phyloP scores from a whole-genome alignment of 345 rosid genomes.

The Melaleuca quinquenervia region DNA sequence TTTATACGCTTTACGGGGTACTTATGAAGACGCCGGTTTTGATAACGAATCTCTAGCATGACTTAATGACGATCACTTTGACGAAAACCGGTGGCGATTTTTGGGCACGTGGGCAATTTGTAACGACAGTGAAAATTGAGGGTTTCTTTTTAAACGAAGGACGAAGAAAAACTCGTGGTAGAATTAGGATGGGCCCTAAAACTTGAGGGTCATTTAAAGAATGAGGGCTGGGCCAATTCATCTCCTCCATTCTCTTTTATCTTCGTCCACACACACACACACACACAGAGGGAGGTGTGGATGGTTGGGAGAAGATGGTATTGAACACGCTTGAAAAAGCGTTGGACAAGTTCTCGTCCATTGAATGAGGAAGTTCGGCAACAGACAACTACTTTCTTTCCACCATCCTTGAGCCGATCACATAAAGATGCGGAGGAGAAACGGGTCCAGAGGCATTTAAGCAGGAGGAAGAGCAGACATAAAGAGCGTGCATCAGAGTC shows the following conservation, averaged over 20 bases:
- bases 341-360: neutral
- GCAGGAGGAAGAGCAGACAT: neutral
- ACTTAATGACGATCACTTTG: neutral
- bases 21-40: neutral
- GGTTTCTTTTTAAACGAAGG: accelerated
- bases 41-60: neutral
- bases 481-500: neutral
- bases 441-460: neutral
- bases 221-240: neutral
- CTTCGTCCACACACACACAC: too few species aligned
- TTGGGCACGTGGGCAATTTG: neutral
- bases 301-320: neutral
- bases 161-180: accelerated
- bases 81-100: neutral
- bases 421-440: neutral
- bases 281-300: neutral
- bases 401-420: neutral
- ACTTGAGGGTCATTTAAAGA: neutral
- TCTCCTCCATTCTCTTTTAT: neutral
- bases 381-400: neutral
- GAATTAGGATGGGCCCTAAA: neutral
- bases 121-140: neutral
- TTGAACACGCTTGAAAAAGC: neutral
- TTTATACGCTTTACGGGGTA: neutral
- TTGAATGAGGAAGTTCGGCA: neutral